These are phyloP conservation scores for Chlamydomonas asymmetrica DNA, from an alignment of 139 green algal species.

Conservation along the genomic window DNA sequence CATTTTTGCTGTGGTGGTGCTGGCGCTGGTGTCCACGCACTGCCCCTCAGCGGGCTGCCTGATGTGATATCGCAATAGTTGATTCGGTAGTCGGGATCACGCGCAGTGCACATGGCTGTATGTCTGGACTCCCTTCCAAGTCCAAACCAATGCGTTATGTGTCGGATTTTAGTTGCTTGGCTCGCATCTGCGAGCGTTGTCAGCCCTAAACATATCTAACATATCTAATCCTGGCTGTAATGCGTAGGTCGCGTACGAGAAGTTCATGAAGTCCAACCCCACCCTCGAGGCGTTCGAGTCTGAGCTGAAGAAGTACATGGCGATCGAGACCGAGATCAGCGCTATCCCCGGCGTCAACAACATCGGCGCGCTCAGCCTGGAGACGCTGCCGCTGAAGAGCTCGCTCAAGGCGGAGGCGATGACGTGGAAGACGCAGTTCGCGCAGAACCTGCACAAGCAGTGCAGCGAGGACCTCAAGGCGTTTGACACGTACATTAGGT, in stretches of 20 bases:
- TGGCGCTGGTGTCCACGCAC: not conserved
- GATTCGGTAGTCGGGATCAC: too few relatives aligned
- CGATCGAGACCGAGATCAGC: constrained; percentile 69
- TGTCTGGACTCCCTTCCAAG: too few relatives aligned
- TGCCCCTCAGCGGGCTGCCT: too few relatives aligned
- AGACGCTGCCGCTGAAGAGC: constrained; percentile 86
- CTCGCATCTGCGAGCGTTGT: too few relatives aligned
- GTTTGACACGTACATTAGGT: constrained; percentile 85
- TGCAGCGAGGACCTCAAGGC: constrained; percentile 77
- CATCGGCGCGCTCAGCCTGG: constrained; percentile 83
- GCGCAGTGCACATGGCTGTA: too few relatives aligned
- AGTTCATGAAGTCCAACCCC: constrained; percentile 69
- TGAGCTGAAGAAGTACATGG: constrained; percentile 87
- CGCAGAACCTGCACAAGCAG: constrained; percentile 90
- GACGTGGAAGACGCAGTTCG: constrained; percentile 92
- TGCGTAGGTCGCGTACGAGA: constrained; percentile 45
- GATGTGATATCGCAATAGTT: too few relatives aligned
- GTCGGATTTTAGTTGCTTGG: too few relatives aligned
- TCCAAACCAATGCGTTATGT: too few relatives aligned
- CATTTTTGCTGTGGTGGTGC: too few relatives aligned
- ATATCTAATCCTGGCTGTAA: not conserved
- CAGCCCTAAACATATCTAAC: not conserved
- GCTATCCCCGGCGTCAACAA: constrained; percentile 74
- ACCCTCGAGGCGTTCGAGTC: constrained; percentile 86
- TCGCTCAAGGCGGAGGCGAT: constrained; percentile 81